Evolutionary conservation across 2,329 filamentous ascomycete species (phyloP).

Genomic region (Exutisphaerella laricina): DNA sequence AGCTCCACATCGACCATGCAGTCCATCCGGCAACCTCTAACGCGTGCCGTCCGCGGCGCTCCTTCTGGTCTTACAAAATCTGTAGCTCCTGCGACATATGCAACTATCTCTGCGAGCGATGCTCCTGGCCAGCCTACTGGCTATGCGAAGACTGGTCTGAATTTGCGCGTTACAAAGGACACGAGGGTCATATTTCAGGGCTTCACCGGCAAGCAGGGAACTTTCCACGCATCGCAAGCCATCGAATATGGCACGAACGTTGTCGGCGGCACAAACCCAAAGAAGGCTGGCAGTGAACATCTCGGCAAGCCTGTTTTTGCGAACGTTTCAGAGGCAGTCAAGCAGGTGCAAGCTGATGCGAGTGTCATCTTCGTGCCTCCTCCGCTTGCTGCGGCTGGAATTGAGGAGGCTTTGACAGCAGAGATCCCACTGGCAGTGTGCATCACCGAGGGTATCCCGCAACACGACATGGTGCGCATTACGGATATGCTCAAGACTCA

Average conservation of each 20-base stretch:
- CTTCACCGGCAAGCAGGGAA: slow-evolving; percentile 69
- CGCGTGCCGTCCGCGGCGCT: slow-evolving; percentile 62
- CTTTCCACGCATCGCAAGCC: slow-evolving; percentile 95
- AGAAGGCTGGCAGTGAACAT: slow-evolving; percentile 90
- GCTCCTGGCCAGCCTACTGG: slow-evolving; percentile 37
- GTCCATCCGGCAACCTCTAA: slow-evolving; percentile 69
- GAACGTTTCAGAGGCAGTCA: slow-evolving; percentile 80
- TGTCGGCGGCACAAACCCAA: slow-evolving; percentile 96
- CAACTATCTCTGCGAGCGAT: slow-evolving; percentile 53
- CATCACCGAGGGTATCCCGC: slow-evolving; percentile 96
- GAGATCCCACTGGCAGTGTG: slow-evolving; percentile 94
- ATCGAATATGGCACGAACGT: slow-evolving; percentile 99
- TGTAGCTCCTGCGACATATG: slow-evolving; percentile 61
- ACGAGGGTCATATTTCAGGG: slow-evolving; percentile 97
- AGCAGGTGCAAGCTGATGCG: slow-evolving; percentile 82
- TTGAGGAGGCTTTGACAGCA: slow-evolving; percentile 90
- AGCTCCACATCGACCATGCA: slow-evolving; percentile 59
- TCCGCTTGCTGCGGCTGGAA: slow-evolving; percentile 84
- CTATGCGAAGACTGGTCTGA: slow-evolving; percentile 42
- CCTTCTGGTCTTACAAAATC: slow-evolving; percentile 43
- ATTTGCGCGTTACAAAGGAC: slow-evolving; percentile 86
- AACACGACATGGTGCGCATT: slow-evolving; percentile 99
- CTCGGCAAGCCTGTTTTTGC: slow-evolving; percentile 90
- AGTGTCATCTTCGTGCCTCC: slow-evolving; percentile 98
- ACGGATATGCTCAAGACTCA: slow-evolving; percentile 97